Conservation (phyloP, 2,329 filamentous ascomycete species). For the Aspergillus sp. region DNA sequence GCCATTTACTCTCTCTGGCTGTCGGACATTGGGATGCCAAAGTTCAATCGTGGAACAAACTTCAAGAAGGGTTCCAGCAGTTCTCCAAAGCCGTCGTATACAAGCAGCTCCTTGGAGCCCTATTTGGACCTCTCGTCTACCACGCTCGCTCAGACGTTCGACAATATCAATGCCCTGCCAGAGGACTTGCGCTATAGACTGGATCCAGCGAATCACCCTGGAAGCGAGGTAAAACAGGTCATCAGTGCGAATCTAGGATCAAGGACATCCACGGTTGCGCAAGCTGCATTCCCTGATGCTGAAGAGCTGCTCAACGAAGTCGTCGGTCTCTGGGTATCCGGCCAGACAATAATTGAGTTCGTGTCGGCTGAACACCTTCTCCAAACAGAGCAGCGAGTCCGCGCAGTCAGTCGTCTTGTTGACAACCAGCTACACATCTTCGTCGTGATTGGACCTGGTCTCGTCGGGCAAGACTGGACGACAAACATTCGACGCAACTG, state of each 20-base stretch:
- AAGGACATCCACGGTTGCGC: constrained; percentile 18
- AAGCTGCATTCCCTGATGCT: constrained; percentile 47
- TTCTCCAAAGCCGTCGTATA: background rate
- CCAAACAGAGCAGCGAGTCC: constrained; percentile 13
- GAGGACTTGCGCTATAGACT: constrained; percentile 43
- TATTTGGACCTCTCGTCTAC: constrained; percentile 12
- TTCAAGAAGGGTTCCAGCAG: background rate
- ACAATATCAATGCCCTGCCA: constrained; percentile 28
- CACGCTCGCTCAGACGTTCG: constrained; percentile 11
- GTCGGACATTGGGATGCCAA: constrained; percentile 49
- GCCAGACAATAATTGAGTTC: constrained; percentile 15
- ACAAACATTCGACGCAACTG: constrained; percentile 33
- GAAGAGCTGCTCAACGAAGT: constrained; percentile 31
- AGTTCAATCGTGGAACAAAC: background rate
- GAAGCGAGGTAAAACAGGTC: constrained; percentile 43
- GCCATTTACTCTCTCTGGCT: constrained; percentile 49
- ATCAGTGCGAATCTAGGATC: constrained; percentile 35
- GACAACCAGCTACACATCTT: constrained; percentile 25
- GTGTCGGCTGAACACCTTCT: constrained; percentile 14
- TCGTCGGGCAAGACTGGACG: constrained; percentile 22
- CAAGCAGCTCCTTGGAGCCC: constrained; percentile 27
- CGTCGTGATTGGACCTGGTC: constrained; percentile 26
- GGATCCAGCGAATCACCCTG: constrained; percentile 42
- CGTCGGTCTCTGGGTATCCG: constrained; percentile 31
- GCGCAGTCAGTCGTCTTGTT: constrained; percentile 12